Base-by-base conservation (phyloP, 495 filamentous ascomycete species). In the Talaromyces trachyspermus region DNA sequence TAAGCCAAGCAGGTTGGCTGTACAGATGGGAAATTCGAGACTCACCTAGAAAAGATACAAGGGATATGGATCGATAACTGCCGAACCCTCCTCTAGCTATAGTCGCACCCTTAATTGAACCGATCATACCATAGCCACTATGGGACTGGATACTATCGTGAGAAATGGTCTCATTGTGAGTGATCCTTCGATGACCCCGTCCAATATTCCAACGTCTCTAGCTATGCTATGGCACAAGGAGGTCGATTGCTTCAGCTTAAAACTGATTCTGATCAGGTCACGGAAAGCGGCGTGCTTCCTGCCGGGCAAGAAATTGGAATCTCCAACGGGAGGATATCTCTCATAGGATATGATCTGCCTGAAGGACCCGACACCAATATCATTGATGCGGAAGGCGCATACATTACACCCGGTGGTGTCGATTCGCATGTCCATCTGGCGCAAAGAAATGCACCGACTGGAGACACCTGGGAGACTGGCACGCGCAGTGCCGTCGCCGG, bases 401-500 rank as follows among this genome's bases (percentile, higher is more conserved):
- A 61, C 30, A 49, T 66, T 37, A 56, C 60, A 14, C 68, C 70
- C 18, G 69, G 69, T 17, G 69, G 69, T n/a, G 61, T 74, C 6
- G 68, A 72, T 47, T 54, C 58, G 9, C 69, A 74, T 52, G 69
- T 71, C 26, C 70, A 74, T 54, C 58, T 72, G 15, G 57, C 56
- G 8, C 63, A 71, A 50, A 70, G 71, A 23, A 75, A 74, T 54
- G 68, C 68, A 2, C 75, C 66, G 32, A 66, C 63, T 2, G 63
- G 60, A 12, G 66, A 73, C 47, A 65, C 52, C 19, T 71, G 57
- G 47, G 61, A 63, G 18, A 58, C 66, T 48, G 78, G 78, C 2
- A 75, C 77, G 1, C 63, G 77, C 35, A 76, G 71, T 32, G 78
- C 78, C 7, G 69, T 81, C 52, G 72, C 72, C 3, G 78, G 80